Evolutionary conservation across 352 stramenopile species (phyloP).

Genomic region (Halophytophthora batemanensis): DNA sequence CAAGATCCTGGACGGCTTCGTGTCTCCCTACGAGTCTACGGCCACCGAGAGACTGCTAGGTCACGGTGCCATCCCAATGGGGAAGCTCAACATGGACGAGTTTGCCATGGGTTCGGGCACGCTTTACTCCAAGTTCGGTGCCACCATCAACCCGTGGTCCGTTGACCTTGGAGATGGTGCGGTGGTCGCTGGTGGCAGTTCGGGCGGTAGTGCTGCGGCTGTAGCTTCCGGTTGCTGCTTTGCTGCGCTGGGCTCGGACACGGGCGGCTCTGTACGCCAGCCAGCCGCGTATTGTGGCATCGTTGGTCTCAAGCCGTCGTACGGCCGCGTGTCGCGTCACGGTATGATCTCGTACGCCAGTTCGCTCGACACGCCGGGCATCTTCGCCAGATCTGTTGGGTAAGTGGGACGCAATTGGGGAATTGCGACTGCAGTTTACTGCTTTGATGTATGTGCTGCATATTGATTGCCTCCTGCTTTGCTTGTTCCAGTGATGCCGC

Average conservation of each 20-base stretch:
- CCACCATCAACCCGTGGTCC: conserved; percentile 89
- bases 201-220: conserved; percentile 91
- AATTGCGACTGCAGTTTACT: not conserved
- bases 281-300: conserved; percentile 95
- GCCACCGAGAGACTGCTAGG: conserved; percentile 82
- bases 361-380: conserved; percentile 95
- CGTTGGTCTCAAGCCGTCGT: conserved; percentile 97
- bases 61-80: conserved; percentile 91
- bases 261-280: conserved; percentile 95
- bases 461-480: conserved; percentile 1
- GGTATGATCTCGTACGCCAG: conserved; percentile 96
- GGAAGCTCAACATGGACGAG: conserved; percentile 98
- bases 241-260: conserved; percentile 96
- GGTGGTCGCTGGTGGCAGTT: conserved; percentile 91
- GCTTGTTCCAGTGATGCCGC: conserved; percentile 56
- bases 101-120: conserved; percentile 98
- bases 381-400: conserved; percentile 88
- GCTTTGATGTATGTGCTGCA: not conserved
- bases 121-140: conserved; percentile 86
- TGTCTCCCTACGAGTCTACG: conserved; percentile 89
- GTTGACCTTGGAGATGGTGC: conserved; percentile 44
- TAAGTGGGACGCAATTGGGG: conserved; percentile 13
- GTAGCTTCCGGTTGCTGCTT: conserved; percentile 91
- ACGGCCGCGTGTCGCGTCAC: conserved; percentile 95
- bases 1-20: conserved; percentile 88